phyloP scores from a whole-genome alignment of 805 yeast genomes.

The Wickerhamomyces xylosicus region DNA sequence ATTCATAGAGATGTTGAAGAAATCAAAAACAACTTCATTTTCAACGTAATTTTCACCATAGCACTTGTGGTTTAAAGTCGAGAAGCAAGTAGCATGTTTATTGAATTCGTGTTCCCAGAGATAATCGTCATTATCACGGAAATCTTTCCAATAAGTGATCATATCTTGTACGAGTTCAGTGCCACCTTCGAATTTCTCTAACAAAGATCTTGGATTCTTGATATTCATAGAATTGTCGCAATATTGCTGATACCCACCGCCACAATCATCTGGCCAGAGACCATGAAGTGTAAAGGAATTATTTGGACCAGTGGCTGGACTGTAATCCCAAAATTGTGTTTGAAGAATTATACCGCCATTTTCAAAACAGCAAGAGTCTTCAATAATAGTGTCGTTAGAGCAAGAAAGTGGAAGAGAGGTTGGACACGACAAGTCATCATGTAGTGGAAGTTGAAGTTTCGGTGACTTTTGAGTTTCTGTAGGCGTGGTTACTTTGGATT shows the following conservation, averaged over 20 bases:
- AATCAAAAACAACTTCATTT: constrained; percentile 50
- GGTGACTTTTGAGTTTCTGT: no score
- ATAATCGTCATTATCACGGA: constrained; percentile 52
- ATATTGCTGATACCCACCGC: constrained; percentile 71
- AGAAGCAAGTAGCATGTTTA: constrained; percentile 90
- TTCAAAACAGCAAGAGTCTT: constrained; percentile 75
- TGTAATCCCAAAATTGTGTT: constrained; percentile 91
- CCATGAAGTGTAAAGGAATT: constrained; percentile 78
- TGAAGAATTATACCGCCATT: constrained; percentile 72
- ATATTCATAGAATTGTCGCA: constrained; percentile 39
- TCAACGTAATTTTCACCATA: constrained; percentile 28
- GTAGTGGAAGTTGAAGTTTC: no score
- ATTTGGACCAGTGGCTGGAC: constrained; percentile 62
- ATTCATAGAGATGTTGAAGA: constrained; percentile 48
- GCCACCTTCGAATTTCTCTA: constrained; percentile 30
- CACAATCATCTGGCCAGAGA: constrained; percentile 83
- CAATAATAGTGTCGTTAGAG: constrained; percentile 38
- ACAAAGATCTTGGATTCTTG: constrained; percentile 37
- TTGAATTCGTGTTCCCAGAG: constrained; percentile 91
- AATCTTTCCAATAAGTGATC: constrained; percentile 62
- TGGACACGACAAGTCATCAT: constrained; percentile 32
- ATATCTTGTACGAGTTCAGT: constrained; percentile 43
- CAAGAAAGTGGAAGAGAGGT: constrained; percentile 51
- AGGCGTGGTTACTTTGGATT: no score
- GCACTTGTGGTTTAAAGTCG: constrained; percentile 66